Evolutionary conservation across 1,284 basidiomycete species (phyloP).

Genomic region (Kwoniella shivajii): DNA sequence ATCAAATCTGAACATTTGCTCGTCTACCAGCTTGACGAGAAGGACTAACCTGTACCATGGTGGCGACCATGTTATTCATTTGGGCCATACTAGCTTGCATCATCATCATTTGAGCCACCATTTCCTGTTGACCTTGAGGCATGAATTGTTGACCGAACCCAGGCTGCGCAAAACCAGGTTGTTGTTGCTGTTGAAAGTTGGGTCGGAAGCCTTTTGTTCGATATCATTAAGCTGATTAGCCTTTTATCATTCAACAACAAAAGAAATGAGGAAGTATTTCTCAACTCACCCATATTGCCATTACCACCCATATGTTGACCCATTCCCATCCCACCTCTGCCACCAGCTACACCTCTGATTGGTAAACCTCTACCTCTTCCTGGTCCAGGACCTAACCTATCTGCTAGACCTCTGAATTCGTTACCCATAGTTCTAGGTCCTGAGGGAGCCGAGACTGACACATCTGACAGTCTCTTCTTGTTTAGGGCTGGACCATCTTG

Average conservation of each 20-base stretch:
- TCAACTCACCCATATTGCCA: too few species aligned
- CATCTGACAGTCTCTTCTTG: slow-evolving; percentile 28
- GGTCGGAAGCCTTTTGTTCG: slow-evolving; percentile 4
- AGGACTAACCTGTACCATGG: slow-evolving; percentile 49
- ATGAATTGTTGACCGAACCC: slow-evolving; percentile 32
- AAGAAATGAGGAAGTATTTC: not conserved
- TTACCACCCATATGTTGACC: slow-evolving; percentile 4
- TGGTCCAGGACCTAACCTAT: slow-evolving; percentile 22
- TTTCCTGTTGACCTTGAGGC: slow-evolving; percentile 46
- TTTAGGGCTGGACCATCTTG: slow-evolving; percentile 17
- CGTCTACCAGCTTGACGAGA: too few species aligned
- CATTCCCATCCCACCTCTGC: slow-evolving; percentile 23
- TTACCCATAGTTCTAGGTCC: slow-evolving; percentile 21
- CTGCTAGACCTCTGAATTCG: slow-evolving; percentile 26
- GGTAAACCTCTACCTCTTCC: slow-evolving; percentile 20
- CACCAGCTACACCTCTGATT: slow-evolving; percentile 27
- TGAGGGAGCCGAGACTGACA: slow-evolving; percentile 9
- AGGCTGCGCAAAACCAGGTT: slow-evolving; percentile 21
- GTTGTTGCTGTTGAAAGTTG: slow-evolving; percentile 20
- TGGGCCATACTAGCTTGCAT: slow-evolving; percentile 56
- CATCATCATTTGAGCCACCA: slow-evolving; percentile 57
- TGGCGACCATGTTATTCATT: slow-evolving; percentile 54
- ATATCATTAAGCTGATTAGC: not conserved
- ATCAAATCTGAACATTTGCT: too few species aligned
- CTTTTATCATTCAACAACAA: not conserved